These are phyloP conservation scores for Ascochyta lentis DNA, from an alignment of 2,329 filamentous ascomycete genomes.

Conservation along the genomic window DNA sequence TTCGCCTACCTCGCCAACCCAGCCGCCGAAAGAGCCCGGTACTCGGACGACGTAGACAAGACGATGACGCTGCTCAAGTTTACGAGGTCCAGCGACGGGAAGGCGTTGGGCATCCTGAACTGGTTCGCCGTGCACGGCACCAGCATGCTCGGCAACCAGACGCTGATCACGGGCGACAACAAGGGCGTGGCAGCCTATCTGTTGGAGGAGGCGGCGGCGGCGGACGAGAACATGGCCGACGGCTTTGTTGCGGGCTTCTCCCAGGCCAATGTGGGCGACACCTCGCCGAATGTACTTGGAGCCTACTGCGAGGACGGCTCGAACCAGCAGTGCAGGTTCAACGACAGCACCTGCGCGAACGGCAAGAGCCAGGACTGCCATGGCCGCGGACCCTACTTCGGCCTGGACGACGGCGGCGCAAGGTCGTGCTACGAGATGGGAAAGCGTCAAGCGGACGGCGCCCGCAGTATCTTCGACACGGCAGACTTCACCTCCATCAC, in stretches of 20 bases:
- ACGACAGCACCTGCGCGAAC: conserved; percentile 81
- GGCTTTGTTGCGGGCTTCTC: conserved; percentile 91
- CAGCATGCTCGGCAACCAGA: conserved; percentile 90
- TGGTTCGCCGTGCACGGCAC: conserved; percentile 96
- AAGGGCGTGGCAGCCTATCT: conserved; percentile 90
- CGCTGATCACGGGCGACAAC: conserved; percentile 90
- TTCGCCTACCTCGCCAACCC: conserved; percentile 91
- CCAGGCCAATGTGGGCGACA: conserved; percentile 90
- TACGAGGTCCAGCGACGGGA: conserved; percentile 73
- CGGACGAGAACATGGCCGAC: conserved; percentile 57
- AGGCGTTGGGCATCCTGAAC: conserved; percentile 80
- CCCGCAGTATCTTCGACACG: conserved; percentile 64
- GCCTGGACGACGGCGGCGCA: conserved; percentile 67
- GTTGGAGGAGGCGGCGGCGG: conserved; percentile 72
- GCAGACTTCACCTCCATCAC: conserved; percentile 59
- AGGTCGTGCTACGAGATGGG: conserved; percentile 80
- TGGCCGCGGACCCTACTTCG: conserved; percentile 74
- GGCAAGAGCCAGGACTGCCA: conserved; percentile 75
- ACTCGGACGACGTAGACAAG: conserved; percentile 73
- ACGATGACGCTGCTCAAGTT: conserved; percentile 82
- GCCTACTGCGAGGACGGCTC: conserved; percentile 90
- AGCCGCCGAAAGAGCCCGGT: conserved; percentile 72
- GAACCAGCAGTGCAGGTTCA: conserved; percentile 69
- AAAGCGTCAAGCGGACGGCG: conserved; percentile 70
- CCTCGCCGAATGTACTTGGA: conserved; percentile 84